These are phyloP conservation scores for Arthrobotrys entomopaga DNA, from an alignment of 2,329 filamentous ascomycete species.

Conservation along the genomic window DNA sequence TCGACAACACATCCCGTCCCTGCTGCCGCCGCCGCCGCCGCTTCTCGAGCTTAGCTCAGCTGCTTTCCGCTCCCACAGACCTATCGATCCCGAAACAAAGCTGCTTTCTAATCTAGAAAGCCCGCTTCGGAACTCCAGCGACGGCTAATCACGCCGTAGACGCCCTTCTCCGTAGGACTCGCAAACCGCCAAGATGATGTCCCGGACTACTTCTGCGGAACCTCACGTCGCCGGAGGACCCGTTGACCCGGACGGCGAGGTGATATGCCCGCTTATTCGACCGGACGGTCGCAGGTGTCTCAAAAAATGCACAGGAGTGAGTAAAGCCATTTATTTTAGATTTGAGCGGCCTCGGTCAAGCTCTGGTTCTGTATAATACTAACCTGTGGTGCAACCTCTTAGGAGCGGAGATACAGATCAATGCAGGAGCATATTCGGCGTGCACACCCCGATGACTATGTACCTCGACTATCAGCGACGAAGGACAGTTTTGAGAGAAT, in stretches of 20 bases:
- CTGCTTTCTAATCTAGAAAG: conserved; percentile 5
- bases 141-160: conserved; percentile 20
- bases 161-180: conserved; percentile 19
- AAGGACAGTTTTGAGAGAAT: conserved; percentile 94
- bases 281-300: conserved; percentile 96
- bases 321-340: conserved; percentile 63
- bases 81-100: conserved; percentile 11
- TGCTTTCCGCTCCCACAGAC: conserved; percentile 5
- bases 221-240: conserved; percentile 55
- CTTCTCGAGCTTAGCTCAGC: conserved; percentile 55
- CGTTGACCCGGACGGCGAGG: conserved; percentile 68
- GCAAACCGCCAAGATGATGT: conserved; percentile 42
- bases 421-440: conserved; percentile 99
- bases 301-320: conserved; percentile 97
- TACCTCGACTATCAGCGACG: conserved; percentile 95
- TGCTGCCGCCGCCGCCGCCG: conserved; percentile 40
- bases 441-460: conserved; percentile 96
- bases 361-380: conserved; percentile 3
- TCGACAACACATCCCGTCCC: conserved; percentile 53
- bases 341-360: conserved; percentile 26
- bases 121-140: conserved; percentile 19
- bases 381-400: conserved; percentile 28
- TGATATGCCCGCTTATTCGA: conserved; percentile 93
- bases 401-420: conserved; percentile 74
- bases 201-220: conserved; percentile 48